Percentiles rank a stretch among this genome's conserved stretches.
phyloP scores from a whole-genome alignment of 495 filamentous ascomycete genomes.

The Mytilinidion resinicola region DNA sequence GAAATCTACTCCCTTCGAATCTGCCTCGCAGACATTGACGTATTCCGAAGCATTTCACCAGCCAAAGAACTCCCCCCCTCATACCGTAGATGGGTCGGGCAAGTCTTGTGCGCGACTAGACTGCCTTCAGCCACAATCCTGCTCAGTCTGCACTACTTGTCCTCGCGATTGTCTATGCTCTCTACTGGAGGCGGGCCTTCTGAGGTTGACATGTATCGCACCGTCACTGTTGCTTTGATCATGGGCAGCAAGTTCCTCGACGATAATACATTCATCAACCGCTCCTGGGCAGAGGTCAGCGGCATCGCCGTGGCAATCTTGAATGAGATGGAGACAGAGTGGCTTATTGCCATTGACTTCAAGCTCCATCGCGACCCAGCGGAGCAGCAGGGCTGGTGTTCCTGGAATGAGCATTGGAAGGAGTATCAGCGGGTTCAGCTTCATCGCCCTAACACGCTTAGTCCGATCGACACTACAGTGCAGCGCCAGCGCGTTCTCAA shows the following conservation, averaged over 20 bases:
- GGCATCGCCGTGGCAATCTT: constrained; percentile 81
- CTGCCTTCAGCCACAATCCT: constrained; percentile 94
- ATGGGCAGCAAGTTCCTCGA: constrained; percentile 97
- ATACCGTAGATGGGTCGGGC: constrained; percentile 91
- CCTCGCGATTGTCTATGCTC: constrained; percentile 71
- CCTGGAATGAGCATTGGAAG: constrained; percentile 81
- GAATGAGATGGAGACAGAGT: constrained; percentile 86
- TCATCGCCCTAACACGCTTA: constrained; percentile 49
- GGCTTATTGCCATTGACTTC: constrained; percentile 80
- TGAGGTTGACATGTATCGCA: constrained; percentile 76
- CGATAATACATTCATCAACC: constrained; percentile 99
- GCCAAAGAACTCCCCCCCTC: constrained; percentile 61
- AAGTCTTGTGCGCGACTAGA: constrained; percentile 89
- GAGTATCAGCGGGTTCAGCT: constrained; percentile 54
- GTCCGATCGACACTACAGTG: constrained; percentile 65
- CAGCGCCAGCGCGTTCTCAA: constrained; percentile 39
- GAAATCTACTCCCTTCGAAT: constrained; percentile 54
- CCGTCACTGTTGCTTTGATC: constrained; percentile 81
- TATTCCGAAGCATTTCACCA: constrained; percentile 69
- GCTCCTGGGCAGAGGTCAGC: constrained; percentile 97
- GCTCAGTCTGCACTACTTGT: constrained; percentile 84
- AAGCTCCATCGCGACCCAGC: constrained; percentile 82
- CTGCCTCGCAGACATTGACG: constrained; percentile 65
- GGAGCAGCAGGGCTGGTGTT: constrained; percentile 71
- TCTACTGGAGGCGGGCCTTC: constrained; percentile 50